Evolutionary conservation across 2,329 filamentous ascomycete genomes (phyloP).

Genomic region (Magnaporthiopsis incrustans): DNA sequence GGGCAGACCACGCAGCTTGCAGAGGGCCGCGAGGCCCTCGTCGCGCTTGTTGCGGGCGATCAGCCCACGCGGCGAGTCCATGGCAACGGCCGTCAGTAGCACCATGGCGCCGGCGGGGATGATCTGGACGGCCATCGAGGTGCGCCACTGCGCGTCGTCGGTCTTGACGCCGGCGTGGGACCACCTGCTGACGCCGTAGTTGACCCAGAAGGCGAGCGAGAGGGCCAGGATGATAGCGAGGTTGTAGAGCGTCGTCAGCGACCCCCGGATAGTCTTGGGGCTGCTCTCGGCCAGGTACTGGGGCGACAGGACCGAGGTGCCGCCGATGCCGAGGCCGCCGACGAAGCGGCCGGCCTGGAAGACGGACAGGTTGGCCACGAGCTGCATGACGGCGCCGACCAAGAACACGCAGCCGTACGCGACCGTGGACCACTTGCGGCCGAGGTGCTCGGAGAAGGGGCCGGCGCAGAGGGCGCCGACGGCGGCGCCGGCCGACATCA

Average conservation of each 20-base stretch:
- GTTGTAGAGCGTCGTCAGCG: constrained; percentile 30
- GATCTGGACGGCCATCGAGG: constrained; percentile 34
- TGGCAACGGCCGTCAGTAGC: constrained; percentile 21
- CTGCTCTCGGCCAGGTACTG: constrained; percentile 52
- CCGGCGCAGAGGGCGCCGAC: constrained; percentile 47
- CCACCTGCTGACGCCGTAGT: constrained; percentile 11
- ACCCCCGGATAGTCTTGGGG: constrained; percentile 37
- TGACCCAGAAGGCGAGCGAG: constrained; percentile 35
- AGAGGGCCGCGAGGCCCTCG: constrained; percentile 26
- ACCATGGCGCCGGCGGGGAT: constrained; percentile 27
- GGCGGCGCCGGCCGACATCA: constrained; percentile 44
- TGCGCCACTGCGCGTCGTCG: constrained; percentile 28
- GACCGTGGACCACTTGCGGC: constrained; percentile 43
- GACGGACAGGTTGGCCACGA: constrained; percentile 41
- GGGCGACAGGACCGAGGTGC: constrained; percentile 43
- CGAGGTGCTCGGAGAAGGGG: constrained; percentile 46
- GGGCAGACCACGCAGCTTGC: constrained; percentile 28
- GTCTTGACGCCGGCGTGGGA: constrained; percentile 12
- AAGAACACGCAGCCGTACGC: constrained; percentile 39
- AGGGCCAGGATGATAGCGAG: constrained; percentile 26
- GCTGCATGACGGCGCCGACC: constrained; percentile 44
- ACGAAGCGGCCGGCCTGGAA: constrained; percentile 47
- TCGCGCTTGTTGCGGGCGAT: constrained; percentile 28
- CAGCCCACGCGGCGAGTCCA: constrained; percentile 25
- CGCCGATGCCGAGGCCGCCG: constrained; percentile 41